Percentiles rank a stretch among this genome's conserved stretches.
Evolutionary conservation across 805 yeast species (phyloP).

Genomic region (Yamadazyma nakazawae): DNA sequence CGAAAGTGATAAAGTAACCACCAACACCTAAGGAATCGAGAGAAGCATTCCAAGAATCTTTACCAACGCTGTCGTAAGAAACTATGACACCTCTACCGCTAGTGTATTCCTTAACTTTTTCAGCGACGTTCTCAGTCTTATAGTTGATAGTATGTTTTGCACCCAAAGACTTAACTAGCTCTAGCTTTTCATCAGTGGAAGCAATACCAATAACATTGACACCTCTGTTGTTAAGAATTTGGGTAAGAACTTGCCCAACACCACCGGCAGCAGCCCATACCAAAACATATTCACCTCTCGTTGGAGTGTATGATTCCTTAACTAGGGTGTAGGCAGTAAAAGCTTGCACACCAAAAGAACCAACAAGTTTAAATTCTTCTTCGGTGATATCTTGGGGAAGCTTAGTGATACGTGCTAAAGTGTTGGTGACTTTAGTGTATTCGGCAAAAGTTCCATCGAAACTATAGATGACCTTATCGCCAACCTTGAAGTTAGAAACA

Average conservation of each 20-base stretch:
- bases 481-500: slow-evolving; percentile 55
- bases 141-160: slow-evolving; percentile 70
- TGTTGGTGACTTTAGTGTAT: slow-evolving; percentile 51
- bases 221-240: slow-evolving; percentile 59
- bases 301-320: slow-evolving; percentile 60
- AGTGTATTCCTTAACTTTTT: slow-evolving; percentile 57
- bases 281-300: slow-evolving; percentile 67
- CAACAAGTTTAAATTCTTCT: slow-evolving; percentile 51
- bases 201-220: slow-evolving; percentile 85
- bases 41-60: slow-evolving; percentile 68
- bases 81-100: slow-evolving; percentile 65
- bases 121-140: slow-evolving; percentile 52
- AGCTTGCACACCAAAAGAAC: slow-evolving; percentile 66
- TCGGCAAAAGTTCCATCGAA: slow-evolving; percentile 63
- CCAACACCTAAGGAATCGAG: slow-evolving; percentile 58
- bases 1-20: slow-evolving; percentile 75
- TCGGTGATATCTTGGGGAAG: slow-evolving; percentile 49
- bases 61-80: slow-evolving; percentile 73
- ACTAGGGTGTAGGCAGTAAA: slow-evolving; percentile 75
- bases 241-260: slow-evolving; percentile 71
- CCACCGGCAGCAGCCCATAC: slow-evolving; percentile 97
- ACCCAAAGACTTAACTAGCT: slow-evolving; percentile 62
- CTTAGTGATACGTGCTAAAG: slow-evolving; percentile 38
- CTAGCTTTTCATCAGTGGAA: slow-evolving; percentile 69
- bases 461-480: slow-evolving; percentile 67